Percentiles rank a stretch among this genome's conserved stretches.
phyloP scores from a whole-genome alignment of 139 green algal genomes.

The Pseudopediastrum boryanum region DNA sequence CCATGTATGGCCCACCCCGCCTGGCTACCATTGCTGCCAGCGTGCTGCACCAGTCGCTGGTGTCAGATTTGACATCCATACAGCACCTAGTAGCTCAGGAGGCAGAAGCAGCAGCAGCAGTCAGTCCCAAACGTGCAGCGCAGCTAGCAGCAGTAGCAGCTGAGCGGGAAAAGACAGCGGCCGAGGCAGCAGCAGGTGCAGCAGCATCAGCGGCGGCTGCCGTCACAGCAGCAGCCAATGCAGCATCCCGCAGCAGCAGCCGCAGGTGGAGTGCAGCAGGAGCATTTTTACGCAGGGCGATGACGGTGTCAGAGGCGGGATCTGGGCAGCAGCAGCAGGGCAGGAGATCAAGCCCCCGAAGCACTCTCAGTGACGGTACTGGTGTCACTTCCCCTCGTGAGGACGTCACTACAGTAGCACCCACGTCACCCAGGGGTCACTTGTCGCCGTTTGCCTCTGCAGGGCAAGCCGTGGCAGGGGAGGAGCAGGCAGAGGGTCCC shows the following conservation, averaged over 20 bases:
- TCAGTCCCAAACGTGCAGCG: slow-evolving; percentile 2
- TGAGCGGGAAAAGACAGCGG: no score
- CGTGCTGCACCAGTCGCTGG: slow-evolving; percentile 35
- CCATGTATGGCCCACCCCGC: slow-evolving; percentile 24
- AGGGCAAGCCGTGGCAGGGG: no score
- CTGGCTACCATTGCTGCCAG: slow-evolving; percentile 34
- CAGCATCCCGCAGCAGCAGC: slow-evolving; percentile 20
- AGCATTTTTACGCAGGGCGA: no score
- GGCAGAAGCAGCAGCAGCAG: slow-evolving; percentile 19
- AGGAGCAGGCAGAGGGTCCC: no score
- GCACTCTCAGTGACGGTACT: no score
- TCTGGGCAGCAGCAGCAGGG: slow-evolving; percentile 1
- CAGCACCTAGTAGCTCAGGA: not conserved
- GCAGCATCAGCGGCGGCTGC: not conserved
- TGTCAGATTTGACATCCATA: slow-evolving; percentile 16
- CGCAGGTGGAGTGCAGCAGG: not conserved
- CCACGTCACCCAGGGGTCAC: no score
- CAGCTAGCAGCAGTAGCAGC: no score
- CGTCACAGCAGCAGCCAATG: slow-evolving; percentile 7
- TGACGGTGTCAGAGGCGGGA: not conserved
- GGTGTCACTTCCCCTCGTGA: no score
- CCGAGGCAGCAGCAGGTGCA: not conserved
- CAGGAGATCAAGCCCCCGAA: no score
- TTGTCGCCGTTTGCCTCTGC: no score
- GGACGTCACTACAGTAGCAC: no score